phyloP scores from a whole-genome alignment of 2,329 filamentous ascomycete species.

The Pseudocercospora macadamiae region DNA sequence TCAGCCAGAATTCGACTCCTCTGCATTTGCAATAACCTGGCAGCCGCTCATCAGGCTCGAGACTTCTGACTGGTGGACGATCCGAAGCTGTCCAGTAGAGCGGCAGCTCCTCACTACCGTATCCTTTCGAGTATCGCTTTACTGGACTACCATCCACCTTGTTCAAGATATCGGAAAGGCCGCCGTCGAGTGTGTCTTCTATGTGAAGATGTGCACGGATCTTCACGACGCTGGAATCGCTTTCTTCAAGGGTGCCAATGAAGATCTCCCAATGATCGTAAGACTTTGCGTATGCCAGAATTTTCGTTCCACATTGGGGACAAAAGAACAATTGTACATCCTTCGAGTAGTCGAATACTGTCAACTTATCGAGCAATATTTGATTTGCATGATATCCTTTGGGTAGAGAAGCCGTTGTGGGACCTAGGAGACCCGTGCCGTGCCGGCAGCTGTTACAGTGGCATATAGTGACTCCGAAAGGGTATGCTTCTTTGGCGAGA shows the following conservation, averaged over 20 bases:
- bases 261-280: constrained; percentile 32
- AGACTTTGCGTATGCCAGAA: too few relatives aligned
- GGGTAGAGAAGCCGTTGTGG: constrained; percentile 46
- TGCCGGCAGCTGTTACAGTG: constrained; percentile 56
- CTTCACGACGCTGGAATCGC: constrained; percentile 31
- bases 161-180: constrained; percentile 38
- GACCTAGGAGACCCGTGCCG: constrained; percentile 50
- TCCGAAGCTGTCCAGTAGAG: constrained; percentile 27
- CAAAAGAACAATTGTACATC: constrained; percentile 53
- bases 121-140: constrained; percentile 29
- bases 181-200: constrained; percentile 41
- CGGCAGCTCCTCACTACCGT: constrained; percentile 22
- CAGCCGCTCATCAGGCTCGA: constrained; percentile 32
- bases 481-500: constrained; percentile 39
- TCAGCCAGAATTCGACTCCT: constrained; percentile 61
- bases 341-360: constrained; percentile 49
- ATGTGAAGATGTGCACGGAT: constrained; percentile 37
- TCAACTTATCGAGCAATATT: constrained; percentile 40
- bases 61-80: not conserved
- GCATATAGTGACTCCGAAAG: constrained; percentile 48
- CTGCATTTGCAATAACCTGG: constrained; percentile 58
- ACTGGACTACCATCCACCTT: constrained; percentile 30
- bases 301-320: constrained; percentile 52
- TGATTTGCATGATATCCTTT: constrained; percentile 31
- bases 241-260: constrained; percentile 35